Percentiles rank a stretch among this genome's conserved stretches.
Evolutionary conservation across 2,329 filamentous ascomycete species (phyloP).

Genomic region (Achaetomium macrosporum): DNA sequence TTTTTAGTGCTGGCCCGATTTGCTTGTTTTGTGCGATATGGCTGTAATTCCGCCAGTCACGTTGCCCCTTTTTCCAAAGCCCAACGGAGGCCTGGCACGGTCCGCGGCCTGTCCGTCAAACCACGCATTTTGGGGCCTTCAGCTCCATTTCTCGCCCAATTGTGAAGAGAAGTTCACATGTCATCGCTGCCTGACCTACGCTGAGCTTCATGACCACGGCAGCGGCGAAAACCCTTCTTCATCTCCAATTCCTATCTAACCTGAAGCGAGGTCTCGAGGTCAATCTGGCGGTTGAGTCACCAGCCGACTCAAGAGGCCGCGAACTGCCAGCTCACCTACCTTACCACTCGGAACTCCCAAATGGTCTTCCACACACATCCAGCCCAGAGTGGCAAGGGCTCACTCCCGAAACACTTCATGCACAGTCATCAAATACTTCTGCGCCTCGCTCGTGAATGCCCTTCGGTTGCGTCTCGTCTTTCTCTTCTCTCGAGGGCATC

Average conservation of each 20-base stretch:
- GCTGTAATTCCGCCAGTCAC: constrained; percentile 4
- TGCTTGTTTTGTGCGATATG: background rate
- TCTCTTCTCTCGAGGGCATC: background rate
- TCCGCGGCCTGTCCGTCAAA: constrained; percentile 3
- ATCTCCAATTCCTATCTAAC: background rate
- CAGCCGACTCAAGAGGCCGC: background rate
- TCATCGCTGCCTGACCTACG: background rate
- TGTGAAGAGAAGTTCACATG: background rate
- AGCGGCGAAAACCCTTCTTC: background rate
- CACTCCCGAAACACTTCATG: constrained; percentile 12
- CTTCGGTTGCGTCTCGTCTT: background rate
- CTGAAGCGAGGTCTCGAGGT: background rate
- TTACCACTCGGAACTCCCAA: background rate
- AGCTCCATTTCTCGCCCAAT: background rate
- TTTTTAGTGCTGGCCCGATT: constrained; percentile 1
- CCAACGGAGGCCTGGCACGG: constrained; percentile 5
- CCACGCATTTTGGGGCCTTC: background rate
- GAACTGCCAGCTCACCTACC: constrained; percentile 9
- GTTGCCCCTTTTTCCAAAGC: constrained; percentile 2
- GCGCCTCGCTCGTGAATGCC: background rate
- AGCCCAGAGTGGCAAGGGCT: constrained; percentile 1
- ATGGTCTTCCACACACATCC: background rate
- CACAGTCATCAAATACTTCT: constrained; percentile 5
- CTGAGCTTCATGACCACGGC: background rate
- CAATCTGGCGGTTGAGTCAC: background rate